Evolutionary conservation across 805 yeast species (phyloP).

Genomic region (Saturnispora dispora): DNA sequence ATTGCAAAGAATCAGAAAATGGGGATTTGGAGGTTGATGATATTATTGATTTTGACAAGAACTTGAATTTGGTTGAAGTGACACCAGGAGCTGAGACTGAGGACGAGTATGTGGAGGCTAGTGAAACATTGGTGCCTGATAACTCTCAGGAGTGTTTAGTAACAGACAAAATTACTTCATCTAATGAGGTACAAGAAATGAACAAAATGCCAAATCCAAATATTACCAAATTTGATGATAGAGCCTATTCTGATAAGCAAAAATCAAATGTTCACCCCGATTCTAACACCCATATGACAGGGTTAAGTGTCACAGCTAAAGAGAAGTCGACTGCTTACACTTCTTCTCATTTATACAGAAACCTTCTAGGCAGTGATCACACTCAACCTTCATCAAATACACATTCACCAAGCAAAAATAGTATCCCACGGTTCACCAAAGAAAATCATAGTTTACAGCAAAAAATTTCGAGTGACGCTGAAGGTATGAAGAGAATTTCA

Average conservation of each 20-base stretch:
- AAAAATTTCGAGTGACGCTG: background rate
- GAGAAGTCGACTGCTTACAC: background rate
- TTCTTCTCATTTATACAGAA: slow-evolving; percentile 11
- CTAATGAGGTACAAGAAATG: background rate
- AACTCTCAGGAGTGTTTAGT: background rate
- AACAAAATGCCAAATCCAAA: background rate
- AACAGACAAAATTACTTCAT: background rate
- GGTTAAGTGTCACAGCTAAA: background rate
- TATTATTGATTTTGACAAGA: background rate
- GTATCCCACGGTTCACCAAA: slow-evolving; percentile 6
- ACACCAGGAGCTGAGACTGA: slow-evolving; percentile 4
- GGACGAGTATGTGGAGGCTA: slow-evolving; percentile 9
- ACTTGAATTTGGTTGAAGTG: background rate
- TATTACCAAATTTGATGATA: background rate
- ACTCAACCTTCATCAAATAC: background rate
- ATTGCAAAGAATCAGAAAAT: background rate
- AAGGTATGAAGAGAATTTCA: background rate
- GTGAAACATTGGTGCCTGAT: background rate
- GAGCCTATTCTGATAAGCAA: background rate
- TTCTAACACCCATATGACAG: background rate
- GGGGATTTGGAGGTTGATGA: background rate
- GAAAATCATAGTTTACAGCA: background rate
- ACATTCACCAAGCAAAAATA: slow-evolving; percentile 6
- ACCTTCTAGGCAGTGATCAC: slow-evolving; percentile 1
- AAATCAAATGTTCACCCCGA: background rate